Evolutionary conservation across 768 basidiomycete genomes (phyloP), one percentile per base, ranked within the genome.

Genomic region (Lactifluus echinatus): DNA sequence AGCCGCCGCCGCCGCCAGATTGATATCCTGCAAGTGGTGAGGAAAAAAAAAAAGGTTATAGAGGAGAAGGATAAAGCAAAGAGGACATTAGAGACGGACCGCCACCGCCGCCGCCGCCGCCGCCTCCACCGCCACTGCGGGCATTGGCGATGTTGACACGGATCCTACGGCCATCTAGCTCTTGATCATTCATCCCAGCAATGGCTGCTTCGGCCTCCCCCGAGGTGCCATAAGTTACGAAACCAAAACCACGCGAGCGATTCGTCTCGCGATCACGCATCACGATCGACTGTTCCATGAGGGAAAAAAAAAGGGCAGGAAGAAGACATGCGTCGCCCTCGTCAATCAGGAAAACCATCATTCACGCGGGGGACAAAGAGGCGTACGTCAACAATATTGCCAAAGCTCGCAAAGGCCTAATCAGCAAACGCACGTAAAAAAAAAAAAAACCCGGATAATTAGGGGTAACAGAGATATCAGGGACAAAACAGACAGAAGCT

Each of bases 261-360:
- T 91, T 89, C 64, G 95, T 97, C 69, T 96, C 95, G 70, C 93
- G 91, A 76, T 98, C 94, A 76, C 91, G 88, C 93, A 95, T 95
- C 72, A 95, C 93, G 75, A 95, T 93, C 66, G 88, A 89, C 92
- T 96, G 48, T 56, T 65, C 64, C 19, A 57, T 44, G 23, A 40
- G 47, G 4, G 24, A 19, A 2, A 19, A 24, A 55, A 15, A 36
- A 21, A 45, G 51, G 15, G 26, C n/a, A 23, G 47, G n/a, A 49
- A 52, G 46, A 34, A 40, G 23, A 31, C 8, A 14, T 31, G 29
- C 29, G n/a, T 23, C n/a, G n/a, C 7, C 26, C 19, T 55, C 34
- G 45, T 39, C 36, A 39, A 37, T 55, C 37, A 55, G 24, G 36
- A 36, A 34, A 14, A 26, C 14, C 10, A 28, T 26, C 29, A 36